Base-by-base conservation (phyloP, 352 stramenopile species). In the Globisporangium spinosum region DNA sequence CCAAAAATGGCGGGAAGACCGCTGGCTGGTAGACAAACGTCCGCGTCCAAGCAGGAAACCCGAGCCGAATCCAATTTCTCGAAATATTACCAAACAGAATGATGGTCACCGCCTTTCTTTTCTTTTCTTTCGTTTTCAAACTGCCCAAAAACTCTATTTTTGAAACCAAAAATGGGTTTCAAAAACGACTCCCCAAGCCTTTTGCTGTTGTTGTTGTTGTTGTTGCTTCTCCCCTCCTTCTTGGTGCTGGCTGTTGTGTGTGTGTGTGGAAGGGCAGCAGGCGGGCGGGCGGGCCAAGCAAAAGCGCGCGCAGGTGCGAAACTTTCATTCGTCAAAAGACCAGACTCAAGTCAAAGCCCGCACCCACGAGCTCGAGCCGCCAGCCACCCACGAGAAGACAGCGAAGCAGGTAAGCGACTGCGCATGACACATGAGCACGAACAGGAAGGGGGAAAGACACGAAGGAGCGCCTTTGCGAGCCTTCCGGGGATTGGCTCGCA, bases 281-380 rank as follows among this genome's bases (percentile, higher is more conserved):
- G 55, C 3, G 27, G 27, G 34, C 22, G 3, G 22, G n/a, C 20
- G 53, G 35, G 57, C 57, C 35, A 43, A 35, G 34, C 35, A 38
- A 29, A 38, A 38, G 27, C 27, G 17, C 43, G 49, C 53, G 7
- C 35, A 47, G 53, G 65, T 73, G 71, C 47, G 70, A 79, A 77
- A 83, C 47, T 82, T 89, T 91, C 85, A 93, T 93, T 93, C 82
- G 83, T 71, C 82, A 93, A 93, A 93, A 93, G 77, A 89, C 85
- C 78, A 71, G 70, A 83, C 75, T 90, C 77, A 67, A 83, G 79
- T 76, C 79, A 90, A 77, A 93, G 77, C 79, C 72, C 76, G 77
- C 80, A 77, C 74, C 78, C 86, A 76, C 83, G 4, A 51, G 43
- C 82, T 89, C 83, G 13, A 51, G 43, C 82, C 89, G 77, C 82